A percentile compares a stretch with the other conserved stretches of the same genome.
Conservation (phyloP, 495 filamentous ascomycete genomes). For the Oleoguttula mirabilis region DNA sequence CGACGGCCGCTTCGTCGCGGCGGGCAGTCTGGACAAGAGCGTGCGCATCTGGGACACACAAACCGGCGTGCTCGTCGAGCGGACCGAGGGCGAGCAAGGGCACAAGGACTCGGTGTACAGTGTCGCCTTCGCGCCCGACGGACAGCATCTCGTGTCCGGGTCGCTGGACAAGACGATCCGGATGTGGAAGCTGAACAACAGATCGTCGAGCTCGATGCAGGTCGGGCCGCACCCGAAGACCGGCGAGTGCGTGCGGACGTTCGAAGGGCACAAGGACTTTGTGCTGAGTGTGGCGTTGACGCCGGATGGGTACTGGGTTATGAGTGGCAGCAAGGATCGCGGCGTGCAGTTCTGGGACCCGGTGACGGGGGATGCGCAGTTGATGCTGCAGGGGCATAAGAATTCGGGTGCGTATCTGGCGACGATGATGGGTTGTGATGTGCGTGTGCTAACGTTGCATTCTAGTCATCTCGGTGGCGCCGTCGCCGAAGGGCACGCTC, state of each 20-base stretch:
- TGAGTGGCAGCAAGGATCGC: slow-evolving; percentile 33
- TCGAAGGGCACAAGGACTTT: slow-evolving; percentile 37
- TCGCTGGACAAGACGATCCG: slow-evolving; percentile 36
- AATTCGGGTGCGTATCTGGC: slow-evolving; percentile 32
- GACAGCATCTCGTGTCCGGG: slow-evolving; percentile 29
- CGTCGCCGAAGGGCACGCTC: slow-evolving; percentile 28
- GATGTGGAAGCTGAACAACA: slow-evolving; percentile 33
- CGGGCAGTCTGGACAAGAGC: slow-evolving; percentile 34
- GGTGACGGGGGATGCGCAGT: slow-evolving; percentile 30
- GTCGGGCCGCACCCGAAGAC: slow-evolving; percentile 20
- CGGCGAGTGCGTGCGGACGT: slow-evolving; percentile 32
- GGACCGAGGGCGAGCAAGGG: slow-evolving; percentile 32
- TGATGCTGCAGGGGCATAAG: slow-evolving; percentile 35
- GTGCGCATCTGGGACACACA: slow-evolving; percentile 33
- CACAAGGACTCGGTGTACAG: slow-evolving; percentile 35
- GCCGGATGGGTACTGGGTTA: slow-evolving; percentile 31
- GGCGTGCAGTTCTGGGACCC: slow-evolving; percentile 37
- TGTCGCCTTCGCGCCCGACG: slow-evolving; percentile 31
- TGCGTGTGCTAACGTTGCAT: background rate
- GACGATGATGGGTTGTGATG: background rate
- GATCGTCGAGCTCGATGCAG: background rate
- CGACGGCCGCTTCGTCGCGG: slow-evolving; percentile 32
- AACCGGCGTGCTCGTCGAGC: slow-evolving; percentile 26
- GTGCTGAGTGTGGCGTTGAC: slow-evolving; percentile 33
- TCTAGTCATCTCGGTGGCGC: slow-evolving; percentile 35